Base-by-base conservation (phyloP, 768 basidiomycete species). In the Tricholoma sp. region DNA sequence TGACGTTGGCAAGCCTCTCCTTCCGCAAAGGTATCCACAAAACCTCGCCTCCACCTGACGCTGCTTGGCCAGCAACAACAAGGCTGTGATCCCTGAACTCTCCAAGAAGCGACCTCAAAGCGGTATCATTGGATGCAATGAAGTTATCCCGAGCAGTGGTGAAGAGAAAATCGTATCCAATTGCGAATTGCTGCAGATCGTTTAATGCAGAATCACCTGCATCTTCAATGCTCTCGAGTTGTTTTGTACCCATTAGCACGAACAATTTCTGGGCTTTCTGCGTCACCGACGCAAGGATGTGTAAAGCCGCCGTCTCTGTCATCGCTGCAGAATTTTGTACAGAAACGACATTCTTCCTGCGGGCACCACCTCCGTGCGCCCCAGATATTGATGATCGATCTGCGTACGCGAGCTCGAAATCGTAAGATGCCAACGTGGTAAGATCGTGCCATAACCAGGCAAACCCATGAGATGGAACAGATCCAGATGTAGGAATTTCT, bases 1-100 rank as follows among this genome's bases (percentile, higher is more conserved):
- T 66, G 6, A 88, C 73, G 57, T 68, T 78, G 16, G 68, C 69
- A 61, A 95, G 67, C 62, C 87, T 79, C 65, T 94, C 91, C 69
- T 86, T 88, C 60, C 89, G 78, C 63, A 98, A 64, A 1, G 92
- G 91, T 63, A 97, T 91, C 94, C 94, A 97, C 43, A 94, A 72
- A 66, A 83, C 78, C 71, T 92, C 84, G 54, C 79, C 77, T 32
- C 78, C 69, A 59, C 74, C 74, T 6, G 79, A 64, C 39, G 73
- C 71, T 57, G 76, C 68, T 63, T 75, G 75, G 8, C 75, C 70
- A 29, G 74, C 70, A 39, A 91, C 76, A n/a, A 98, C 83, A 66
- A 98, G 68, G 2, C 83, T 84, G 62, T 99, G 97, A 69, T 98
- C 97, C 64, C 83, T 81, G 70, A 95, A 98, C 71, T 98, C 97